phyloP scores from a whole-genome alignment of 805 yeast genomes.

The Metschnikowia lunata region DNA sequence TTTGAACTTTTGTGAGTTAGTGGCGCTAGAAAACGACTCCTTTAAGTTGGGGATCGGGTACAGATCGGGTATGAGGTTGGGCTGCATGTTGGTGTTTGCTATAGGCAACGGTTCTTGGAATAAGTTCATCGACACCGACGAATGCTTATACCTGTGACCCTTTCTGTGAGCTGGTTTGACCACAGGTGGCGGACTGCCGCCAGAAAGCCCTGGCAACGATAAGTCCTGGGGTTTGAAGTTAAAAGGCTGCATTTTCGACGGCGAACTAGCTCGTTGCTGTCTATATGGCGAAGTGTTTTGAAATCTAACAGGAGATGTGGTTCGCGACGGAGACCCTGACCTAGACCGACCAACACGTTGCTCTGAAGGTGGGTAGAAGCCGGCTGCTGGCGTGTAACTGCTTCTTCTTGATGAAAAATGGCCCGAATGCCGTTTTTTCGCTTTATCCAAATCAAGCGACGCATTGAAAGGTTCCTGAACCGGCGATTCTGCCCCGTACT shows the following conservation, averaged over 20 bases:
- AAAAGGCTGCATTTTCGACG: constrained; percentile 45
- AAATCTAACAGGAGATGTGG: constrained; percentile 26
- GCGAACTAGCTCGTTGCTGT: constrained; percentile 9
- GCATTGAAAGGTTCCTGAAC: background rate
- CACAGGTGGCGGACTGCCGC: constrained; percentile 13
- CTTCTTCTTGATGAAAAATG: constrained; percentile 14
- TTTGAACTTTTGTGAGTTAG: constrained; percentile 52
- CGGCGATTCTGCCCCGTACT: constrained; percentile 20
- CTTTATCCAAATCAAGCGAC: constrained; percentile 15
- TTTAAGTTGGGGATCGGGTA: constrained; percentile 67
- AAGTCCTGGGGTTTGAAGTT: constrained; percentile 57
- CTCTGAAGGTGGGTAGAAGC: constrained; percentile 23
- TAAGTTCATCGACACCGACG: constrained; percentile 92
- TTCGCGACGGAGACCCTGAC: constrained; percentile 23
- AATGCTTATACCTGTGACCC: constrained; percentile 94
- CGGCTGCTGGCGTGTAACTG: constrained; percentile 10
- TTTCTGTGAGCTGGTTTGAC: constrained; percentile 69
- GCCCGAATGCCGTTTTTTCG: constrained; percentile 19
- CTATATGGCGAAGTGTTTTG: constrained; percentile 12
- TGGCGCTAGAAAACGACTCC: constrained; percentile 62
- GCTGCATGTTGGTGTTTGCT: constrained; percentile 44
- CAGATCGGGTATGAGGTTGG: constrained; percentile 55
- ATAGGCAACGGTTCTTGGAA: constrained; percentile 82
- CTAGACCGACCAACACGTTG: constrained; percentile 24
- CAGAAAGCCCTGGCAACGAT: constrained; percentile 8